A percentile compares a stretch with the other conserved stretches of the same genome.
These are phyloP conservation scores for Grigorovia yakushimaensis DNA, from an alignment of 805 yeast genomes.

Conservation along the genomic window DNA sequence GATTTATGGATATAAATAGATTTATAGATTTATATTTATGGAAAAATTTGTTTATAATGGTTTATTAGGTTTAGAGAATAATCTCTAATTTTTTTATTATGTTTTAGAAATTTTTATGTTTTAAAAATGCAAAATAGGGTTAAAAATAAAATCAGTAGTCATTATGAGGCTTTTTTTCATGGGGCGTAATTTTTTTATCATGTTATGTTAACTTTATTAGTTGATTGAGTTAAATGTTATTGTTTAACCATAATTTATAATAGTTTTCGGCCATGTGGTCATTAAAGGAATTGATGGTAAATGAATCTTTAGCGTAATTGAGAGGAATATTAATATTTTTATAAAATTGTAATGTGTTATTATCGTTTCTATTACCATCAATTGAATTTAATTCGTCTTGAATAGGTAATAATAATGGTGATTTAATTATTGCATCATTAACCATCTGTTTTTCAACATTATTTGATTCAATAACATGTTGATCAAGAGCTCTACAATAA, in stretches of 20 bases:
- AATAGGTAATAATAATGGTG: slow-evolving; percentile 17
- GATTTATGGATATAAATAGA: neutral
- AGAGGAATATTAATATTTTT: neutral
- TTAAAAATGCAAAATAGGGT: slow-evolving; percentile 1
- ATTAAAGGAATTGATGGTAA: neutral
- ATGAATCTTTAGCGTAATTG: neutral
- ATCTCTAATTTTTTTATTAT: neutral
- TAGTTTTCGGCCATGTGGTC: slow-evolving; percentile 26
- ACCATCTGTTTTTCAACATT: neutral
- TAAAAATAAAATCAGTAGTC: neutral
- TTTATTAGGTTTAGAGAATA: neutral
- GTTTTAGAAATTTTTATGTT: neutral
- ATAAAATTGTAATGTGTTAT: neutral
- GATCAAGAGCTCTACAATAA: slow-evolving; percentile 15
- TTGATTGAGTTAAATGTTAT: slow-evolving; percentile 2
- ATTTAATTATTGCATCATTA: slow-evolving; percentile 14
- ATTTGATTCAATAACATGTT: slow-evolving; percentile 1
- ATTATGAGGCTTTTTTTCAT: neutral
- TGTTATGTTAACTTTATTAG: no score
- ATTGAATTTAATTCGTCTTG: neutral
- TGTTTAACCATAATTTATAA: slow-evolving; percentile 24
- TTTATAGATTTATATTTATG: neutral
- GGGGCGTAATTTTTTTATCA: neutral
- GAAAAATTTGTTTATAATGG: no score
- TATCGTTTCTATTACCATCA: neutral